Evolutionary conservation across 441 rosid genomes (phyloP).

Genomic region (Raphanus hybrid): DNA sequence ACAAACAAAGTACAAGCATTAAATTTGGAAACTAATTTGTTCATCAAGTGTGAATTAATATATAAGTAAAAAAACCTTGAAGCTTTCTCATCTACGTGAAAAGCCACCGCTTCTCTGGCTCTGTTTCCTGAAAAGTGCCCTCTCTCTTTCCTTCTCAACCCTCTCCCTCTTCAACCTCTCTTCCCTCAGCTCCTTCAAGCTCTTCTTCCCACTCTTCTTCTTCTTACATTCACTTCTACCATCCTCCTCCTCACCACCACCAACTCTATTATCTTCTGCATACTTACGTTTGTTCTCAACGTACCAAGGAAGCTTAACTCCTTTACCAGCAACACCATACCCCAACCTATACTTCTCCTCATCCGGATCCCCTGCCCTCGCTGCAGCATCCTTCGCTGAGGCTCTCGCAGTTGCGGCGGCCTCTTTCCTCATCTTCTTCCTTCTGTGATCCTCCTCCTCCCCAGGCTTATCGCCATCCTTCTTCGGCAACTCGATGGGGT

Average conservation of each 20-base stretch:
- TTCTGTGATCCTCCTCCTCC: conserved; percentile 55
- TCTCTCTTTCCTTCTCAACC: conserved; percentile 70
- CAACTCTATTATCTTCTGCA: conserved; percentile 25
- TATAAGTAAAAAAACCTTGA: not conserved
- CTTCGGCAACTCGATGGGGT: conserved; percentile 55
- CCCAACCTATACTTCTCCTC: conserved; percentile 91
- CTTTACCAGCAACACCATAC: conserved; percentile 88
- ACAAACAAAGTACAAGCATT: not conserved
- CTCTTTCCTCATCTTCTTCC: conserved; percentile 80
- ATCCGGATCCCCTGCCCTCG: conserved; percentile 54
- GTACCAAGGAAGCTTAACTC: conserved; percentile 92
- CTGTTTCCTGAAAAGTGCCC: conserved; percentile 57
- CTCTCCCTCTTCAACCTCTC: conserved; percentile 79
- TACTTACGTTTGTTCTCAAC: conserved; percentile 58
- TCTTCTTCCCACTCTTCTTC: conserved; percentile 49
- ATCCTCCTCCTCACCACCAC: not conserved
- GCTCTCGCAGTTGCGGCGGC: conserved; percentile 65
- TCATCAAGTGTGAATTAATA: not conserved
- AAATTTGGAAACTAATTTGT: not conserved
- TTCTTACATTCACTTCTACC: too few species aligned
- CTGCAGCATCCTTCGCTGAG: conserved; percentile 54
- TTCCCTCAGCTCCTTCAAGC: conserved; percentile 74
- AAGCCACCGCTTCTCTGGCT: conserved; percentile 52
- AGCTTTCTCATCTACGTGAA: conserved; percentile 50
- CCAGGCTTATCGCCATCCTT: conserved; percentile 34